Percentiles rank a stretch among this genome's conserved stretches.
These are phyloP conservation scores for Pyrus hybrid DNA, from an alignment of 331 rosid species.

Conservation along the genomic window DNA sequence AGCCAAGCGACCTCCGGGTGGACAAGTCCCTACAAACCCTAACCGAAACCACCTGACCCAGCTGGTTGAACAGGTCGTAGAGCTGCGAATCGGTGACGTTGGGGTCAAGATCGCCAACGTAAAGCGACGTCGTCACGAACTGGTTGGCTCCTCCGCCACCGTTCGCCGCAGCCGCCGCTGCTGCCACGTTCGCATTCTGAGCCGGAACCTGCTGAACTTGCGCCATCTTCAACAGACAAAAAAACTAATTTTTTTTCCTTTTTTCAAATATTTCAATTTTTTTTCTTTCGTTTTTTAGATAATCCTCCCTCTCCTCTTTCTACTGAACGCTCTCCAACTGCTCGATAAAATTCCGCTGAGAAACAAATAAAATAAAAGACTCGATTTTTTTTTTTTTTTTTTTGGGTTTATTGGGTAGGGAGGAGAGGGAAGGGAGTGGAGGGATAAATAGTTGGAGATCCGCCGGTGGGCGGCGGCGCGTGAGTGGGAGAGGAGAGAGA, in stretches of 20 bases:
- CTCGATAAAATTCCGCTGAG: not conserved
- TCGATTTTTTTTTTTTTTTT: not conserved
- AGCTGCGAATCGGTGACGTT: conserved; percentile 89
- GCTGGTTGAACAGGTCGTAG: conserved; percentile 76
- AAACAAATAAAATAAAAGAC: not conserved
- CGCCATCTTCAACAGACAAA: conserved; percentile 41
- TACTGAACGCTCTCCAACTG: conserved; percentile 5
- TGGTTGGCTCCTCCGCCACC: conserved; percentile 50
- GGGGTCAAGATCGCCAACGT: conserved; percentile 90
- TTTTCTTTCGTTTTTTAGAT: not conserved
- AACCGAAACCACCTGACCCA: conserved; percentile 93
- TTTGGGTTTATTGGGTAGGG: conserved; percentile 25
- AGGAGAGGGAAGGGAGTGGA: conserved; percentile 88
- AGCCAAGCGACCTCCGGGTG: conserved; percentile 82
- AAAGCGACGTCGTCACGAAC: conserved; percentile 84
- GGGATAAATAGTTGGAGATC: conserved; percentile 36
- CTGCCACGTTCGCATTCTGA: conserved; percentile 58
- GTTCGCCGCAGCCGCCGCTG: conserved; percentile 37
- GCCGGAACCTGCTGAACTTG: conserved; percentile 77
- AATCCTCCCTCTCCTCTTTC: conserved; percentile 97
- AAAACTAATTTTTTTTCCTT: not conserved
- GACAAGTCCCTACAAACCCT: conserved; percentile 97
- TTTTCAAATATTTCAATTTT: not conserved
- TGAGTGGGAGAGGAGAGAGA: conserved; percentile 7
- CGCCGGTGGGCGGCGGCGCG: conserved; percentile 57